Conservation (phyloP, 441 rosid genomes). For the Mallotus japonicus region DNA sequence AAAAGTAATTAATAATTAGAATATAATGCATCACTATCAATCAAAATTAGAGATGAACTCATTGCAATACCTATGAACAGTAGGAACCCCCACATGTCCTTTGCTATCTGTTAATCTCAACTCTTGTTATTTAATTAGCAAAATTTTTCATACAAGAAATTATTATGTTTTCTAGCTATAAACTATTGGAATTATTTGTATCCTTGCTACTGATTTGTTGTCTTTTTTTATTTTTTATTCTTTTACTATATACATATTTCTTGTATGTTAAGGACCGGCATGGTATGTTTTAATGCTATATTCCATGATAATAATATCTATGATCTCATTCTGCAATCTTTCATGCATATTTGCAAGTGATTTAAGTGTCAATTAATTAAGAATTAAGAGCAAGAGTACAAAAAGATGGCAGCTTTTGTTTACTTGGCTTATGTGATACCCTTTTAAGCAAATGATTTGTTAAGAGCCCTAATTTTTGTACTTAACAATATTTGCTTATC, state of each 20-base stretch:
- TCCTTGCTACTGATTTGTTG: neutral
- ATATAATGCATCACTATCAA: constrained; percentile 28
- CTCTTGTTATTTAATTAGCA: constrained; percentile 15
- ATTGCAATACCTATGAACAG: constrained; percentile 17
- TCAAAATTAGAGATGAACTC: constrained; percentile 6
- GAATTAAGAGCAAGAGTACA: neutral
- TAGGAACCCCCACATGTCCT: neutral
- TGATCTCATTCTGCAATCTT: constrained; percentile 17
- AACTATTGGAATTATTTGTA: neutral
- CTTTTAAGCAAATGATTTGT: constrained; percentile 12
- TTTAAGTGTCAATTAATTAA: neutral
- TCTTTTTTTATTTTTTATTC: neutral
- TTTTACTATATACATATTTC: neutral
- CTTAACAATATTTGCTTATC: neutral
- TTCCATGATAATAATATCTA: neutral
- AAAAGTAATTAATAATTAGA: constrained; percentile 8
- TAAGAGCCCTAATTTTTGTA: neutral
- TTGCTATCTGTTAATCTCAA: neutral
- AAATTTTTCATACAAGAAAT: constrained; percentile 1
- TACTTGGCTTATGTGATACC: constrained; percentile 4
- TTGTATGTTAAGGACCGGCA: too few species aligned
- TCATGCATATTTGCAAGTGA: constrained; percentile 27
- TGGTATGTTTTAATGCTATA: too few species aligned
- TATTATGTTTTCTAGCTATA: neutral
- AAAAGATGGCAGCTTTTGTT: neutral